Conservation (phyloP, 441 rosid genomes). For the Metrosideros polymorpha region DNA sequence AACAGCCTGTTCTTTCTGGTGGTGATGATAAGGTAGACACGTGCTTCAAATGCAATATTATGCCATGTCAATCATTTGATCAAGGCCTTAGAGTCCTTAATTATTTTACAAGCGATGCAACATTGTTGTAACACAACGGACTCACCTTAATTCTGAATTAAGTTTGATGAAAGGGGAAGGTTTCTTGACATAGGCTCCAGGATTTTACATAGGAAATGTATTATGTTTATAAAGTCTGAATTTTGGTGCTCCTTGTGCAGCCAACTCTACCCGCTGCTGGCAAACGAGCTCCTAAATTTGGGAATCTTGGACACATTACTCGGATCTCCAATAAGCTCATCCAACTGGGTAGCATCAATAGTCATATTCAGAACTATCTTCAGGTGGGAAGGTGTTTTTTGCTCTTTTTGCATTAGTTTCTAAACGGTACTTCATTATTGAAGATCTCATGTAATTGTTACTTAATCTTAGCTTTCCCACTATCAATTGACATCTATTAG, state of each 20-base stretch:
- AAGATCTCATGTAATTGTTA: not conserved
- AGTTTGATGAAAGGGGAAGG: not conserved
- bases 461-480: not conserved
- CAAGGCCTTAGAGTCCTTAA: not conserved
- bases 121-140: not conserved
- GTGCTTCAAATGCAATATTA: not conserved
- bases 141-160: not conserved
- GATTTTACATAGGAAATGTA: not conserved
- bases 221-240: not conserved
- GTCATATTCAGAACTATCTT: constrained; percentile 47
- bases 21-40: constrained; percentile 39
- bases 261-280: constrained; percentile 73
- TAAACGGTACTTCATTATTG: not conserved
- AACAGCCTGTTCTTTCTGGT: constrained; percentile 46
- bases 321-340: constrained; percentile 72
- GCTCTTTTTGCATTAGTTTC: not conserved
- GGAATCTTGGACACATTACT: constrained; percentile 86
- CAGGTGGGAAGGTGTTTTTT: constrained; percentile 46
- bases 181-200: not conserved
- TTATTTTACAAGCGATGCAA: not conserved
- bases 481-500: not conserved
- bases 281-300: constrained; percentile 65
- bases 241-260: constrained; percentile 29
- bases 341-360: constrained; percentile 58
- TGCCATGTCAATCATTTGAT: not conserved